phyloP scores from a whole-genome alignment of 805 yeast species.

The Metschnikowia cerradonensis region DNA sequence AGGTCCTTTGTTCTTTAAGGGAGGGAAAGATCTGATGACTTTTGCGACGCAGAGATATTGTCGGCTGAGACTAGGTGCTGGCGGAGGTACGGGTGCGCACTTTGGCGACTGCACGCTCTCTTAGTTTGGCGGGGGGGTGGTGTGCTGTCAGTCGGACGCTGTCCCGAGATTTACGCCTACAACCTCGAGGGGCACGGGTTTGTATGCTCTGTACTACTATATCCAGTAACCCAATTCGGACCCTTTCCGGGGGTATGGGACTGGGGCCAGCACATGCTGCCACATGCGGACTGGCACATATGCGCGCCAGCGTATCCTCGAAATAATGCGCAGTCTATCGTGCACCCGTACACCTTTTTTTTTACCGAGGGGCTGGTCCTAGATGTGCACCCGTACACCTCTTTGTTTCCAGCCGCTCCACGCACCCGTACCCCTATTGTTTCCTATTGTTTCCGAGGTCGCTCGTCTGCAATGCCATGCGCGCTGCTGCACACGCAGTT shows the following conservation, averaged over 20 bases:
- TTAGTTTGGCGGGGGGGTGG: too few relatives aligned
- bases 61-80: not conserved
- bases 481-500: not conserved
- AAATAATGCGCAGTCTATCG: not conserved
- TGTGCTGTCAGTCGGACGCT: too few relatives aligned
- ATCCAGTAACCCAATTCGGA: too few relatives aligned
- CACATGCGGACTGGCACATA: not conserved
- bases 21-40: not conserved
- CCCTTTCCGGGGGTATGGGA: too few relatives aligned
- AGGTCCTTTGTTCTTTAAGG: not conserved
- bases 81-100: constrained; percentile 1
- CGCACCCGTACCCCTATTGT: not conserved
- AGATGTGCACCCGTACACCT: too few relatives aligned
- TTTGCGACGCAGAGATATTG: not conserved
- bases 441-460: not conserved
- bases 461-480: not conserved
- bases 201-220: too few relatives aligned
- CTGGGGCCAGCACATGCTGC: not conserved
- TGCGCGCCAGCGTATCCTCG: not conserved
- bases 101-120: not conserved
- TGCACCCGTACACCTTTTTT: not conserved
- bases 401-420: too few relatives aligned
- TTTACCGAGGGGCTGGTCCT: not conserved
- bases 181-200: too few relatives aligned
- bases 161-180: too few relatives aligned